Base-by-base conservation (phyloP, 2,329 filamentous ascomycete species). In the Curvularia lunata region DNA sequence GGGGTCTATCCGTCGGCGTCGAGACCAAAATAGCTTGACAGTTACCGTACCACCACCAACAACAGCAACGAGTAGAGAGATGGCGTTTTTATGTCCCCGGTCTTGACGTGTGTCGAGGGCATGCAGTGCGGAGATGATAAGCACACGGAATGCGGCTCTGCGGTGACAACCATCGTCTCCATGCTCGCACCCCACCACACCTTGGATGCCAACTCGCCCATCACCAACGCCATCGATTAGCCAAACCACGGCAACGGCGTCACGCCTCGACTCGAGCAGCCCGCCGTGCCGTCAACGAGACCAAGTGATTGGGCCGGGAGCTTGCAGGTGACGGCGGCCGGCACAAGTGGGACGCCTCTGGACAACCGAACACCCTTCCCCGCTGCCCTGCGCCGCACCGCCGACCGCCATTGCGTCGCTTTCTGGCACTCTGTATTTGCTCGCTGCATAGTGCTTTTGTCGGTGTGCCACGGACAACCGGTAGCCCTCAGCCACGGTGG, bases 401-500 rank as follows among this genome's bases (percentile, higher is more conserved):
- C 58, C 60, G 57, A 65, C 62, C 62, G 62, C 62, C 51, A 30
- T 48, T 63, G 50, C 27, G 18, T 18, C 34, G 52, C 55, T 53
- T 42, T 63, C 52, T 32, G 27, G 18, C 34, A 51, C 53, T 53
- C n/a, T 18, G 16, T 13, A 2, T 12, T 19, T 27, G 10, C 27
- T 0, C 27, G 34, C 13, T 51, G 19, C 56, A 63, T 58, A 48
- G 45, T 23, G 12, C 21, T 53, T 8, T 3, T 63, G 58, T 61
- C 62, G 62, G 62, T 65, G 60, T 59, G 55, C 40, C 9, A 21
- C 40, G 21, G n/a, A 18, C 12, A 13, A 12, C 10, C 32, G 40
- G 18, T 37, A 16, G 12, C 38, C 43, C 48, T 41, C 43, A 32
- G 50, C 23, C 21, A 40, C n/a, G 12, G 2, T 27, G 27, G 21